Percentiles rank a stretch among this genome's conserved stretches.
Conservation (phyloP, 192 early-diverging fungal genomes). For the Jimgerdemannia lactiflua region DNA sequence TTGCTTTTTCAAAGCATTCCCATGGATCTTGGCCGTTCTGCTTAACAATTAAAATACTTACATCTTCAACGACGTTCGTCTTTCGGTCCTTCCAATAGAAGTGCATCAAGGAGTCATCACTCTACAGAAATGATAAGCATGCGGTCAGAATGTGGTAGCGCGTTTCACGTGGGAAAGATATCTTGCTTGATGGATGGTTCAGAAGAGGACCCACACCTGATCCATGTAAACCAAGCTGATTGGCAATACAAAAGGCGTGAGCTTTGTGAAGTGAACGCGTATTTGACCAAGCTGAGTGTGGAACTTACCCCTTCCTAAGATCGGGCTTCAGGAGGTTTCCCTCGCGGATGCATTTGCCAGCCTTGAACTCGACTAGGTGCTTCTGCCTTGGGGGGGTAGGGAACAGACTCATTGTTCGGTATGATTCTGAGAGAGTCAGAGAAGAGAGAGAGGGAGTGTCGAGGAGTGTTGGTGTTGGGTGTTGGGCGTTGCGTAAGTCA, state of each 20-base stretch:
- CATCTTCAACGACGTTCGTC: constrained; percentile 45
- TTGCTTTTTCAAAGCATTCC: too few species aligned
- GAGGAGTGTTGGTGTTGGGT: background rate
- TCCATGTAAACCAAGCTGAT: constrained; percentile 59
- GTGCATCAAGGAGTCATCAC: constrained; percentile 71
- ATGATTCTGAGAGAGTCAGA: background rate
- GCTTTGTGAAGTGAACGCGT: background rate
- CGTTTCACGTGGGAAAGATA: background rate
- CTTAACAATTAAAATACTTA: constrained; percentile 9
- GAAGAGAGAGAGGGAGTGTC: background rate
- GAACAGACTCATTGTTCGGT: constrained; percentile 30
- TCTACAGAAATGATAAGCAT: constrained; percentile 20
- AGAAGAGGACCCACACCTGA: constrained; percentile 21
- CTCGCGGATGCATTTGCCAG: constrained; percentile 66
- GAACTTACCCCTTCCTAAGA: constrained; percentile 61
- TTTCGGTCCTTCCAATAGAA: constrained; percentile 80
- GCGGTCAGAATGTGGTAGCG: constrained; percentile 7
- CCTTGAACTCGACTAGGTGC: constrained; percentile 62
- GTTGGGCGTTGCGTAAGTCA: background rate
- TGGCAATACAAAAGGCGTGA: background rate
- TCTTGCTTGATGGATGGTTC: background rate
- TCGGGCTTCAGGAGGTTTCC: constrained; percentile 71
- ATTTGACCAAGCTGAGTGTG: background rate
- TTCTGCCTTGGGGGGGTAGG: constrained; percentile 14
- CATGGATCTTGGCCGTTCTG: background rate